A percentile compares a stretch with the other conserved stretches of the same genome.
Conservation (phyloP, 306 rosid genomes). For the Cercis canadensis region DNA sequence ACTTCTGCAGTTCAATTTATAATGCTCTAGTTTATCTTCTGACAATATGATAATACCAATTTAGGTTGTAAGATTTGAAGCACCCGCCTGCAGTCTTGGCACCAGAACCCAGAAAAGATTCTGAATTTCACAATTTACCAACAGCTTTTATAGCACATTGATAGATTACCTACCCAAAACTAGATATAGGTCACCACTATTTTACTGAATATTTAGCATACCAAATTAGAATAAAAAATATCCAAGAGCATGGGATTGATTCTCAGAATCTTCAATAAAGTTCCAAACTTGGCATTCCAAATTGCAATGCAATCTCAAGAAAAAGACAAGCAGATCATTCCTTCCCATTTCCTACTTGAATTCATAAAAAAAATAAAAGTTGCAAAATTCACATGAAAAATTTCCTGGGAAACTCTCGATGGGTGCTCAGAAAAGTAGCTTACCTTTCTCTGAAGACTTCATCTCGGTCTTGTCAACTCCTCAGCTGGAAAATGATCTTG, state of each 20-base stretch:
- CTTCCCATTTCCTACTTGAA: slow-evolving; percentile 25
- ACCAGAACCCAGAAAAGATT: slow-evolving; percentile 30
- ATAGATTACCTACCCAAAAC: slow-evolving; percentile 24
- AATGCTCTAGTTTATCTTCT: slow-evolving; percentile 11
- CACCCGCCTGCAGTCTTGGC: neutral
- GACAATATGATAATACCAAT: slow-evolving; percentile 14
- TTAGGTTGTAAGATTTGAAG: slow-evolving; percentile 4
- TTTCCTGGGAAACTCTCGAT: slow-evolving; percentile 14
- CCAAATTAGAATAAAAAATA: slow-evolving; percentile 4
- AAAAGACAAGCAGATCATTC: slow-evolving; percentile 25
- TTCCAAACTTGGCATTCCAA: slow-evolving; percentile 23
- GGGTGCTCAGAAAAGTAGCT: slow-evolving; percentile 25
- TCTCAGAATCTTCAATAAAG: slow-evolving; percentile 16
- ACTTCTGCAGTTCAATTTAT: slow-evolving; percentile 25
- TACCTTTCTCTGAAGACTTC: slow-evolving; percentile 43
- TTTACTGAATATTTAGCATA: slow-evolving; percentile 9
- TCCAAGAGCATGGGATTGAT: neutral
- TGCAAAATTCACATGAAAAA: neutral
- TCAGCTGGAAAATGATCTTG: slow-evolving; percentile 24
- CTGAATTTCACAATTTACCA: neutral
- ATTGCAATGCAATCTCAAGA: neutral
- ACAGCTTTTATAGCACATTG: neutral
- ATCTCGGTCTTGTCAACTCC: slow-evolving; percentile 35
- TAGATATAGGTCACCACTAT: slow-evolving; percentile 4
- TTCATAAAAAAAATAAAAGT: slow-evolving; percentile 8